Evolutionary conservation across 331 rosid species (phyloP).

Genomic region (Malus hybrid): DNA sequence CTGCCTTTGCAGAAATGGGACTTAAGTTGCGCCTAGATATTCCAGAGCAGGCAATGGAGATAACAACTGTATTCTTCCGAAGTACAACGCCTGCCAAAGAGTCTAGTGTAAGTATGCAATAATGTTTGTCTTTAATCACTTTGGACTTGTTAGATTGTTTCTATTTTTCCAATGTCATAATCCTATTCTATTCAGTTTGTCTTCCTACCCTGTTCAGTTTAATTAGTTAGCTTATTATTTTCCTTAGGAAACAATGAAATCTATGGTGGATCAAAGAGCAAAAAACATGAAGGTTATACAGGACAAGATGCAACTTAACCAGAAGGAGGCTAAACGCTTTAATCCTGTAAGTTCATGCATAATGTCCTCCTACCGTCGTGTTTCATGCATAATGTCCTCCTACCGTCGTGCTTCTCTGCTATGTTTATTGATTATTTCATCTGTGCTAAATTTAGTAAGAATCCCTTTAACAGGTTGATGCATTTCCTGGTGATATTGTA

Average conservation of each 20-base stretch:
- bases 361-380: conserved; percentile 2
- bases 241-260: conserved; percentile 61
- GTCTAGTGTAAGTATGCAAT: conserved; percentile 42
- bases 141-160: conserved; percentile 12
- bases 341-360: conserved; percentile 66
- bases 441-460: conserved; percentile 7
- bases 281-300: conserved; percentile 79
- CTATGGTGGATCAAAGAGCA: conserved; percentile 59
- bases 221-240: conserved; percentile 18
- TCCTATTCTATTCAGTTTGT: background rate
- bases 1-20: conserved; percentile 98
- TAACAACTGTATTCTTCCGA: conserved; percentile 74
- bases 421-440: conserved; percentile 11
- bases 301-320: conserved; percentile 76
- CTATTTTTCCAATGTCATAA: background rate
- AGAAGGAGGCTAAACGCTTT: conserved; percentile 77
- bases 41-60: conserved; percentile 96
- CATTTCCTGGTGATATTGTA: conserved; percentile 98
- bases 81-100: conserved; percentile 72
- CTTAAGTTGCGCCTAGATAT: conserved; percentile 88
- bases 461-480: conserved; percentile 67
- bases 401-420: conserved; percentile 7
- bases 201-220: background rate
- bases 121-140: conserved; percentile 11
- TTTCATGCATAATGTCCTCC: conserved; percentile 13